Conservation (phyloP, 306 rosid genomes). For the Cicer pinnatifidum region DNA sequence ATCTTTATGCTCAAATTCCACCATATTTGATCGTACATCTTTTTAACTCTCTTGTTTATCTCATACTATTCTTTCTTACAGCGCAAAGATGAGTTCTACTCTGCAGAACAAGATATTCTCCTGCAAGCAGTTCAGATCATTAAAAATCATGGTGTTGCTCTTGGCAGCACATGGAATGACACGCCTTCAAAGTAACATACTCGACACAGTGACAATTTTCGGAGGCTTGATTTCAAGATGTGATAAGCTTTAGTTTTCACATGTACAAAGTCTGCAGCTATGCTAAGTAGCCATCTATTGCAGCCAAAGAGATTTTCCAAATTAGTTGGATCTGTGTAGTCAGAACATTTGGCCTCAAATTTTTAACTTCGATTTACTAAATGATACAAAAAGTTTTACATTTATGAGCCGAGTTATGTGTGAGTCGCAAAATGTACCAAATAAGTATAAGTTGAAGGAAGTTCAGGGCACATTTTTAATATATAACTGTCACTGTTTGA, state of each 20-base stretch:
- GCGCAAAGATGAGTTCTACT: slow-evolving; percentile 69
- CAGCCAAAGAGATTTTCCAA: slow-evolving; percentile 11
- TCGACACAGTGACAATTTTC: neutral
- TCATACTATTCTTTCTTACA: slow-evolving; percentile 42
- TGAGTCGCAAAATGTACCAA: neutral
- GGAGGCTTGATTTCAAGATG: neutral
- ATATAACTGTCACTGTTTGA: no score
- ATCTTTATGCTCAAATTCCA: slow-evolving; percentile 25
- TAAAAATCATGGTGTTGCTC: slow-evolving; percentile 63
- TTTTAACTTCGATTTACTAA: slow-evolving; percentile 26
- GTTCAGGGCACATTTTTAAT: neutral
- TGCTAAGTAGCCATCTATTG: slow-evolving; percentile 5
- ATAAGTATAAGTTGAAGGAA: slow-evolving; percentile 20
- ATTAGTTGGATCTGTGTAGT: slow-evolving; percentile 1
- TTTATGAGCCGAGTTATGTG: neutral
- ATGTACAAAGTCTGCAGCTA: slow-evolving; percentile 12
- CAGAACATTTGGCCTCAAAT: slow-evolving; percentile 27
- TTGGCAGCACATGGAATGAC: slow-evolving; percentile 57
- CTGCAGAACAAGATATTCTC: slow-evolving; percentile 83
- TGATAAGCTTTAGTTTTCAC: neutral
- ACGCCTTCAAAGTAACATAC: slow-evolving; percentile 21
- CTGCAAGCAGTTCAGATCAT: slow-evolving; percentile 68
- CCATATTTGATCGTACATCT: slow-evolving; percentile 6
- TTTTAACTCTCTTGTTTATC: slow-evolving; percentile 3
- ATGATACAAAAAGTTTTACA: slow-evolving; percentile 2